A percentile compares a stretch with the other conserved stretches of the same genome.
phyloP scores from a whole-genome alignment of 208 protist species.

The Acanthamoeba triangularis region DNA sequence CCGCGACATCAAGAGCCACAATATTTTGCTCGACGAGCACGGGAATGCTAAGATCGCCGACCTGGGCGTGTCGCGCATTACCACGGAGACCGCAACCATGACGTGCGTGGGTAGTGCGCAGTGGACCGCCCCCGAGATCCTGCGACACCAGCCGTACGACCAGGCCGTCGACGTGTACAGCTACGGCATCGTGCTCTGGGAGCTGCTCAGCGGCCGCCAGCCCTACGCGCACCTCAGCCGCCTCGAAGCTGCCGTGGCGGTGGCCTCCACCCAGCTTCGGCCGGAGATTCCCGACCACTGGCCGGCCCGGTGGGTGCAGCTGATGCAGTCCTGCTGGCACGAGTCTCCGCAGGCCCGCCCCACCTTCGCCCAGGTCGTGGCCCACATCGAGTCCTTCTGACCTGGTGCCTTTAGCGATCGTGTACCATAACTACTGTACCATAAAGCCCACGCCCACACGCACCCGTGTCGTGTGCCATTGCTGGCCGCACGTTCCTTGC shows the following conservation, averaged over 20 bases:
- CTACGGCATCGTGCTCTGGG: slow-evolving; percentile 25
- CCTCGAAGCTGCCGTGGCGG: slow-evolving; percentile 20
- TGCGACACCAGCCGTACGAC: slow-evolving; percentile 10
- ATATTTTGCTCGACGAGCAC: slow-evolving; percentile 6
- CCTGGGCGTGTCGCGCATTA: background rate
- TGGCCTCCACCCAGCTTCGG: background rate
- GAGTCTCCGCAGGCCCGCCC: background rate
- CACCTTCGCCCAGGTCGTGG: slow-evolving; percentile 15
- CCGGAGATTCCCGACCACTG: slow-evolving; percentile 20
- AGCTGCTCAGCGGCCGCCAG: slow-evolving; percentile 5
- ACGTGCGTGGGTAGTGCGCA: slow-evolving; percentile 15
- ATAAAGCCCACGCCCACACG: background rate
- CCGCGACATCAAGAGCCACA: slow-evolving; percentile 6
- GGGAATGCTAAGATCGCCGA: background rate
- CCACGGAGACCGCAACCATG: slow-evolving; percentile 12
- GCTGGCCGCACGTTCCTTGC: background rate
- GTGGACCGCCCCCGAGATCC: background rate
- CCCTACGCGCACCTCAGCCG: slow-evolving; percentile 35
- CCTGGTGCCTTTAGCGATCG: background rate
- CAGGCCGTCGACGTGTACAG: background rate
- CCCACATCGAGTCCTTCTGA: slow-evolving; percentile 11
- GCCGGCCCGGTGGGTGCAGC: slow-evolving; percentile 3
- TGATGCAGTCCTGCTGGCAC: background rate
- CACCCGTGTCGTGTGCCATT: too few species aligned
- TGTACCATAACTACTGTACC: background rate